These are phyloP conservation scores for Pythium brassicae DNA, from an alignment of 352 stramenopile species.

Conservation along the genomic window DNA sequence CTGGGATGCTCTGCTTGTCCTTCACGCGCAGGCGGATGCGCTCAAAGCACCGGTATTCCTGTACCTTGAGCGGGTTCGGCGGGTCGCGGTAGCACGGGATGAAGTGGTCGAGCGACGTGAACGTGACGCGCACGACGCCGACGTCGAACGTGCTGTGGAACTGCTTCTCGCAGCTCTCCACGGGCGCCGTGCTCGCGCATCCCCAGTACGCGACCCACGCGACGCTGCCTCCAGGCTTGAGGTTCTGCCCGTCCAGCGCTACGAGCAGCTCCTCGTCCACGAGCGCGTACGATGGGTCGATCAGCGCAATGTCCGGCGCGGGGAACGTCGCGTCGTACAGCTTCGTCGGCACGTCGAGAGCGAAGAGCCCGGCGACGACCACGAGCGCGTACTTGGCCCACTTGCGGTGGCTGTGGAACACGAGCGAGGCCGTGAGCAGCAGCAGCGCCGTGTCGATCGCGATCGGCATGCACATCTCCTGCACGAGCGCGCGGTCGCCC, in stretches of 20 bases:
- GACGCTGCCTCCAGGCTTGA: slow-evolving; percentile 69
- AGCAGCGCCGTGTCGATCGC: slow-evolving; percentile 43
- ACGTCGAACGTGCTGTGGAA: slow-evolving; percentile 56
- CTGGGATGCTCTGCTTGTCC: slow-evolving; percentile 72
- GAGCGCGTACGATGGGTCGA: slow-evolving; percentile 69
- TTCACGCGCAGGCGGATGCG: slow-evolving; percentile 72
- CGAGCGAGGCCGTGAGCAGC: slow-evolving; percentile 31
- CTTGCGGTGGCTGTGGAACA: slow-evolving; percentile 48
- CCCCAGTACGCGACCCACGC: slow-evolving; percentile 82
- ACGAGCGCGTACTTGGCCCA: slow-evolving; percentile 53
- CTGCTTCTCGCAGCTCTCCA: slow-evolving; percentile 68
- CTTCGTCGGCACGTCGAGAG: slow-evolving; percentile 39
- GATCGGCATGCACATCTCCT: slow-evolving; percentile 55
- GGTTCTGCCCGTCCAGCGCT: slow-evolving; percentile 54
- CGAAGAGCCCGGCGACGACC: slow-evolving; percentile 34
- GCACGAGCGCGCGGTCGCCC: slow-evolving; percentile 36
- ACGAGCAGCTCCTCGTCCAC: slow-evolving; percentile 71
- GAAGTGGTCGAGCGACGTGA: slow-evolving; percentile 71
- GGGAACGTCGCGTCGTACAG: slow-evolving; percentile 56
- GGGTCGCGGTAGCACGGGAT: slow-evolving; percentile 85
- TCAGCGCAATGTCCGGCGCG: slow-evolving; percentile 39
- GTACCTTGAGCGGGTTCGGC: slow-evolving; percentile 65
- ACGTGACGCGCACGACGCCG: slow-evolving; percentile 66
- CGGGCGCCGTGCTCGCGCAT: slow-evolving; percentile 52
- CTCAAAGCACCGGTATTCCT: slow-evolving; percentile 71